Conservation (phyloP, 345 rosid genomes). For the Pugionium dolabratum region DNA sequence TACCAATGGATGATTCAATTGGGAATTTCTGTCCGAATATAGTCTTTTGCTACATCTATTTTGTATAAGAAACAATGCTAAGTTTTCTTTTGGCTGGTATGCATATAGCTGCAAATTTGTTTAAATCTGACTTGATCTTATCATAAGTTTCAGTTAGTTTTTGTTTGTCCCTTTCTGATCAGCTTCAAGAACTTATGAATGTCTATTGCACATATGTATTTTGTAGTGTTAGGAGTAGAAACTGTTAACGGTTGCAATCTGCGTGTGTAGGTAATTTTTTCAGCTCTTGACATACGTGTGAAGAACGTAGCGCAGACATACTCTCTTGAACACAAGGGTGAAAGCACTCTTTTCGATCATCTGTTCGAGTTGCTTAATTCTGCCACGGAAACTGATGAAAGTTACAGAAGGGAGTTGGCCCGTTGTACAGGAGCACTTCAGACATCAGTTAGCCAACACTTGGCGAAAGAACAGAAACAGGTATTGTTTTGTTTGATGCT, state of each 20-base stretch:
- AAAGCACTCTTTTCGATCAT: constrained; percentile 79
- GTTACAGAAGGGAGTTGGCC: constrained; percentile 79
- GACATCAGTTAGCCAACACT: constrained; percentile 89
- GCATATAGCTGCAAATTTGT: too few species aligned
- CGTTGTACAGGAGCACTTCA: constrained; percentile 89
- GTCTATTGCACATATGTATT: neutral
- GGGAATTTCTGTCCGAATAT: neutral
- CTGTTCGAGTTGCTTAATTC: constrained; percentile 68
- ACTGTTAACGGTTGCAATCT: constrained; percentile 21
- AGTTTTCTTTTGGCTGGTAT: too few species aligned
- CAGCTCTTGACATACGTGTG: constrained; percentile 94
- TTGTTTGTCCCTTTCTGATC: constrained; percentile 7
- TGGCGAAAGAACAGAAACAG: constrained; percentile 98
- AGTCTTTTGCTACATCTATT: neutral
- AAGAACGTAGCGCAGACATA: constrained; percentile 95
- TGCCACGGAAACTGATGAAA: constrained; percentile 63
- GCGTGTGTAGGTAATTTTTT: constrained; percentile 78
- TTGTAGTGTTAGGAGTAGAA: constrained; percentile 20
- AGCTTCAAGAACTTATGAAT: constrained; percentile 21
- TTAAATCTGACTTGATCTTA: too few species aligned
- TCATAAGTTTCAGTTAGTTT: neutral
- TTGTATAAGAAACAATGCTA: too few species aligned
- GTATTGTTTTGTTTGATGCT: constrained; percentile 32
- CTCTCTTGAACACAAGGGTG: constrained; percentile 94
- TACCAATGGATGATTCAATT: constrained; percentile 8